Base-by-base conservation (phyloP, 306 rosid species). In the Potentilla sterilis region DNA sequence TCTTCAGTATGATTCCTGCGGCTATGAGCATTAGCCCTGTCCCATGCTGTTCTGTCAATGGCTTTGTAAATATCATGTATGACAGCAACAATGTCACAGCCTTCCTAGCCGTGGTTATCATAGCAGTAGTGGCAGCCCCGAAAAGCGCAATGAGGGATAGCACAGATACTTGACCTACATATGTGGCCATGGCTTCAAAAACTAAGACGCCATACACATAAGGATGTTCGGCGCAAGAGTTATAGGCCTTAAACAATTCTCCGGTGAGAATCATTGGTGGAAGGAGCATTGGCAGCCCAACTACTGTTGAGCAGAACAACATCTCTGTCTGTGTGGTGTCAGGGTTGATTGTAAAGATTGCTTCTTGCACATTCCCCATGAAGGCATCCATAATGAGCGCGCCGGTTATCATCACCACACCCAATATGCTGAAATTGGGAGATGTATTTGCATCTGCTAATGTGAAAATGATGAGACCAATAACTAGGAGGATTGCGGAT, bases 41-140 rank as follows among this genome's bases (percentile, higher is more conserved):
- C 70, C 84, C 91, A 28, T 89, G 93, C 38, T 87, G 86, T 34
- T 87, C 88, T 7, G 91, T 89, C 77, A 87, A 66, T n/a, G 91
- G 91, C 91, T 89, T 89, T 72, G 93, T 89, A 44, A 89, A 87
- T 77, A 89, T 87, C 75, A 87, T 2, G 82, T 82, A 87, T n/a
- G 93, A 87, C 10, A 89, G 85, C 81, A 89, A 48, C 76, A 89
- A 80, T 10, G 91, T 89, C 16, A 87, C 91, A 34, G 88, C 87
- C 72, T 89, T 89, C 75, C 93, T 87, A 19, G 88, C 91, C 1
- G 93, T 89, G 38, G 89, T 89, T n/a, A 85, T 84, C 91, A 85
- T 88, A 67, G 91, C 89, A 69, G 89, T 85, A 32, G 89, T 83
- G 73, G 91, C 89, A 37, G 91, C 91, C 4, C 89, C 91, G 6